Evolutionary conservation across 257 asterid species (phyloP), one percentile per base, ranked within the genome.

Genomic region (Solanum virginianum): DNA sequence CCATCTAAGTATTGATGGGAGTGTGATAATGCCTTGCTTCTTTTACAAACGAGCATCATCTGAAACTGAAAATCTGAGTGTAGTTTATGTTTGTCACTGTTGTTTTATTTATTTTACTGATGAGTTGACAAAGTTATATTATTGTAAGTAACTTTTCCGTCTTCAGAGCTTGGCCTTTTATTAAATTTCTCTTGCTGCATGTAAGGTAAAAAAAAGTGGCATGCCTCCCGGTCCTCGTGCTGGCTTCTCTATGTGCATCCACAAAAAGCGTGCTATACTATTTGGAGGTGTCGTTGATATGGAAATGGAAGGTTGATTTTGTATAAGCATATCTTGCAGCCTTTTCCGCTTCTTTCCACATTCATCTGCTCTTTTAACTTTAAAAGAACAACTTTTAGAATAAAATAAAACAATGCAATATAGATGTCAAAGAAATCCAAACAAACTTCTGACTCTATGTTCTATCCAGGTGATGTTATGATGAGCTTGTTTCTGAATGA

Each of bases 211-310:
- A 90, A 97, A 91, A 90, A 90, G 93, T 81, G 99, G 99, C 89
- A 94, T 96, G 98, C 98, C 98, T 62, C 98, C 98, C 69, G 99
- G 98, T 54, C 94, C 97, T 86, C 98, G 98, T 89, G 98, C 99
- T 86, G 97, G 98, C 77, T 97, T 97, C 94, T 91, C 98, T 17
- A 88, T 97, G 96, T 92, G 97, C 85, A 94, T 95, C 84, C 97
- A 95, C 90, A 97, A 97, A 91, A 93, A 94, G 91, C 90, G 99
- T 86, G 98, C 98, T 41, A 85, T 97, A 90, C 94, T 97, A 77
- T 97, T 97, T 88, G 99, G 99, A 66, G 99, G 98, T 51, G 99
- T 97, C 68, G 99, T 97, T 87, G 99, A 97, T 88, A 93, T 97
- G 98, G 99, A 97, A 90, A 91, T 92, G 97, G 94, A 89, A 92